These are phyloP conservation scores for Talaromyces liani DNA, from an alignment of 495 filamentous ascomycete species.

Conservation along the genomic window DNA sequence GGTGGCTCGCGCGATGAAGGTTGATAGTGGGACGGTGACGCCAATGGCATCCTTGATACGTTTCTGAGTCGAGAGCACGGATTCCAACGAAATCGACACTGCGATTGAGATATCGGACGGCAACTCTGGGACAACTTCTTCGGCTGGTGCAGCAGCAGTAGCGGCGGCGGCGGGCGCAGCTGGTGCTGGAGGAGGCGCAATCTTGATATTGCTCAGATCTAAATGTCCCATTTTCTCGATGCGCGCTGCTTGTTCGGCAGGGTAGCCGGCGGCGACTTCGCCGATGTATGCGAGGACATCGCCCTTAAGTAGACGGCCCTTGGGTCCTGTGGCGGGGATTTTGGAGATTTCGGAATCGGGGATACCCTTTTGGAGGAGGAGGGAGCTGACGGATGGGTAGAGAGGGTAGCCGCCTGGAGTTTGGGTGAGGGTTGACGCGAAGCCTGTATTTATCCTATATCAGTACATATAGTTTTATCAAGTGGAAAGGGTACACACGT, in stretches of 20 bases:
- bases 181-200: constrained; percentile 51
- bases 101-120: constrained; percentile 37
- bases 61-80: constrained; percentile 71
- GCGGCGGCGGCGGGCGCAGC: constrained; percentile 20
- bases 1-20: constrained; percentile 76
- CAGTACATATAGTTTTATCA: neutral
- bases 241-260: constrained; percentile 57
- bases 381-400: constrained; percentile 75
- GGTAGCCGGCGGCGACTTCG: constrained; percentile 58
- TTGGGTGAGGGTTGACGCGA: constrained; percentile 39
- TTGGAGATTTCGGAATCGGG: constrained; percentile 62
- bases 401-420: constrained; percentile 65
- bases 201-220: constrained; percentile 92
- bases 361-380: constrained; percentile 71
- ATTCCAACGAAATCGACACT: constrained; percentile 66
- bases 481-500: constrained; percentile 30
- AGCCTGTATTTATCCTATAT: constrained; percentile 13
- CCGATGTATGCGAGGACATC: constrained; percentile 92
- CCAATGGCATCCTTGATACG: constrained; percentile 68
- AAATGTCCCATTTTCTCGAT: constrained; percentile 73
- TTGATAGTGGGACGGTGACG: constrained; percentile 73
- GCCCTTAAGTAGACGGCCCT: constrained; percentile 86
- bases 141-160: constrained; percentile 1
- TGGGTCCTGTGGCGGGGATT: constrained; percentile 82
- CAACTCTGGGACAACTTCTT: constrained; percentile 29